phyloP scores from a whole-genome alignment of 2,329 filamentous ascomycete genomes.

The Grosmannia serpens region DNA sequence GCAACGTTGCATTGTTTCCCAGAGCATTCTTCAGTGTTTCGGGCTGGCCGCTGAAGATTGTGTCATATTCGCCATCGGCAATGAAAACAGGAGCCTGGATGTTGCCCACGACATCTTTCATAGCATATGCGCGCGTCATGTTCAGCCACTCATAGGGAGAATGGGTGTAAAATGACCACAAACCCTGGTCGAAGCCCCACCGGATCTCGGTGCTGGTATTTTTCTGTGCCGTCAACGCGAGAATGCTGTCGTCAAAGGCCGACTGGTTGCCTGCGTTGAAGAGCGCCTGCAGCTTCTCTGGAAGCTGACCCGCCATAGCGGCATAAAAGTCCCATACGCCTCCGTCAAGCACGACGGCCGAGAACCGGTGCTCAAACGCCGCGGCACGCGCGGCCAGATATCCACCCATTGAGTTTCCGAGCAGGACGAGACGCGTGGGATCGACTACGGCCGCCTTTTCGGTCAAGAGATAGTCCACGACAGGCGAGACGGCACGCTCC shows the following conservation, averaged over 20 bases:
- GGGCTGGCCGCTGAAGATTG: not conserved
- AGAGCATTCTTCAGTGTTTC: not conserved
- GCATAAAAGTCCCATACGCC: constrained; percentile 21
- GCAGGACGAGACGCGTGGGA: constrained; percentile 20
- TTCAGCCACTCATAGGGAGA: constrained; percentile 1
- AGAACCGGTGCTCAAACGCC: constrained; percentile 29
- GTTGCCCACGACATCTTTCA: not conserved
- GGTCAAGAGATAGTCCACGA: constrained; percentile 24
- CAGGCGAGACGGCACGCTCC: constrained; percentile 26
- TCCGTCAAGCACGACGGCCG: constrained; percentile 26
- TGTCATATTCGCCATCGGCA: constrained; percentile 1
- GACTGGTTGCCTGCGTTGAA: not conserved
- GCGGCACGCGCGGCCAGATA: constrained; percentile 28
- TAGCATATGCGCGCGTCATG: not conserved
- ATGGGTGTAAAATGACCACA: constrained; percentile 2
- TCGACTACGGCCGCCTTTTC: constrained; percentile 18
- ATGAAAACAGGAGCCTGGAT: constrained; percentile 1
- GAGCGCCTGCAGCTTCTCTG: not conserved
- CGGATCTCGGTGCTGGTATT: not conserved
- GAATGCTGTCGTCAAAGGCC: constrained; percentile 1
- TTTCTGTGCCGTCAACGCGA: not conserved
- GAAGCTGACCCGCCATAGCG: constrained; percentile 2
- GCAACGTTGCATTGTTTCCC: not conserved
- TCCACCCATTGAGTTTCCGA: constrained; percentile 31
- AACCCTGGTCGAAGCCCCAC: not conserved